phyloP scores from a whole-genome alignment of 495 filamentous ascomycete species.

The Xylaria sp. region DNA sequence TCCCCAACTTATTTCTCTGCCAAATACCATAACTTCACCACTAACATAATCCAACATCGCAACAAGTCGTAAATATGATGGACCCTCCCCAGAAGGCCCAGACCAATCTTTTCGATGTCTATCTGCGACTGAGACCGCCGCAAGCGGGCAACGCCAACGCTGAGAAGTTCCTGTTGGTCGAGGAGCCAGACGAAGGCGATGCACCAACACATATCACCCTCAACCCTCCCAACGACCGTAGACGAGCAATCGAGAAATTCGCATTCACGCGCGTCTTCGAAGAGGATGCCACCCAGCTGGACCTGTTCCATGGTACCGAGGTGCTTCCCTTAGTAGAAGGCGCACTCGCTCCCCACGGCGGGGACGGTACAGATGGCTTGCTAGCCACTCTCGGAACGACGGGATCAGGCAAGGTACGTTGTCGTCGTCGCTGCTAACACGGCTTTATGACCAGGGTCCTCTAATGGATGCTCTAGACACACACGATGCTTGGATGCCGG shows the following conservation, averaged over 20 bases:
- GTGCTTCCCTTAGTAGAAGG: slow-evolving; percentile 78
- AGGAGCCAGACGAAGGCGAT: slow-evolving; percentile 59
- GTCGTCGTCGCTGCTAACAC: not conserved
- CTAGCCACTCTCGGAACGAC: slow-evolving; percentile 94
- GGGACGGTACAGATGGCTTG: slow-evolving; percentile 84
- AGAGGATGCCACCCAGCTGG: slow-evolving; percentile 80
- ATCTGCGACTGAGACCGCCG: slow-evolving; percentile 85
- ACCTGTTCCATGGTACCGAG: slow-evolving; percentile 85
- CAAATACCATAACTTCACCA: not conserved
- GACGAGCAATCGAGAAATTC: slow-evolving; percentile 90
- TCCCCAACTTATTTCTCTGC: not conserved
- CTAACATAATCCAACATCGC: not conserved
- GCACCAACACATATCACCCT: slow-evolving; percentile 84
- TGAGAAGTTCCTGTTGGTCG: slow-evolving; percentile 82
- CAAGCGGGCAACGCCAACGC: slow-evolving; percentile 46
- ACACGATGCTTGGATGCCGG: slow-evolving; percentile 93
- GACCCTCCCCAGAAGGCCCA: slow-evolving; percentile 45
- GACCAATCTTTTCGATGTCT: slow-evolving; percentile 83
- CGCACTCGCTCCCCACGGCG: slow-evolving; percentile 70
- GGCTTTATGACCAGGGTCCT: too few relatives aligned
- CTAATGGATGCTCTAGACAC: slow-evolving; percentile 66
- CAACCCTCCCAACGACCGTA: slow-evolving; percentile 82
- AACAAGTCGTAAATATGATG: slow-evolving; percentile 24
- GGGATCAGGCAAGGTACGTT: slow-evolving; percentile 88
- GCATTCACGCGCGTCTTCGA: slow-evolving; percentile 94